Base-by-base conservation (phyloP, 805 yeast species). In the Yamadazyma olivae region DNA sequence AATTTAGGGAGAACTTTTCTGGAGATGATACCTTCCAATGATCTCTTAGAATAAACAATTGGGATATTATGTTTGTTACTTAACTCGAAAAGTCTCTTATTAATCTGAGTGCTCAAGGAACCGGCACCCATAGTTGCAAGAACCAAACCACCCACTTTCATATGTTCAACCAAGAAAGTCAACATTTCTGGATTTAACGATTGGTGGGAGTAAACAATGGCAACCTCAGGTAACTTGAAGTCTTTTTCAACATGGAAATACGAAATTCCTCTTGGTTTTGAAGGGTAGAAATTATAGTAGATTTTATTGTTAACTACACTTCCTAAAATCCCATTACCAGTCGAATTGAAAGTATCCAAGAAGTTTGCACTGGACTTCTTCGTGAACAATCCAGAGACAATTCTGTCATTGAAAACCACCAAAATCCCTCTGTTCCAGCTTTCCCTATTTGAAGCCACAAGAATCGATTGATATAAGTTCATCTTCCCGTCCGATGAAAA, bases 121-220 rank as follows among this genome's bases (percentile, higher is more conserved):
- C 88, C 88, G 1, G 87, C 84, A 24, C 88, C 88, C 71, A 80
- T 74, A 2, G 84, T 77, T 0, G 87, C 88, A 33, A 81, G 59
- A 1, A 81, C 79, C 12, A 81, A 51, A 5, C 86, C 88, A 28
- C 67, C 64, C 17, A 70, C 69, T 17, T 57, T 57, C 46, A 74
- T 49, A 14, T 68, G 64, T 20, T 67, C 67, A 6, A 74, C 65
- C 0, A 75, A 69, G 12, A 77, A 43, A 21, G 67, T 67, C 4
- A 81, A 61, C 12, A 80, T 40, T 31, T 62, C 61, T 22, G 74
- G 61, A 37, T 75, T 70, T 44, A 81, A 66, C 1, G 81, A 77
- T 53, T 81, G 88, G 42, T 78, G 81, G 30, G 74, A 79, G 50
- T 75, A 80, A 5, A 81, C 48, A 9, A 81, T 67, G n/a, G 74